Conservation (phyloP, 495 filamentous ascomycete genomes). For the Penicillium coffeae region DNA sequence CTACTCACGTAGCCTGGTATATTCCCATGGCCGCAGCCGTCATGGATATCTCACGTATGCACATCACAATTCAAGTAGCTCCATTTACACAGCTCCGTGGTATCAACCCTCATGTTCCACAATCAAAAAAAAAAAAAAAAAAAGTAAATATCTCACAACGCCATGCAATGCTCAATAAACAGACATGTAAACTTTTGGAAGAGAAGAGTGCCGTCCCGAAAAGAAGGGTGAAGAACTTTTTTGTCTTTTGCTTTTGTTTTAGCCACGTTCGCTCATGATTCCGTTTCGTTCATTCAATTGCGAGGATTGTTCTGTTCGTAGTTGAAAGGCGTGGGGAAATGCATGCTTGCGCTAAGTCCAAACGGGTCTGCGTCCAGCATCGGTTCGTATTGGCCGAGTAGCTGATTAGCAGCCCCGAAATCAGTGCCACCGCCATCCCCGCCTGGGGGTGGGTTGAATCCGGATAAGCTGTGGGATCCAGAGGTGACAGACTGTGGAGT, state of each 20-base stretch:
- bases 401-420: constrained; percentile 55
- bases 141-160: constrained; percentile 12
- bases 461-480: constrained; percentile 35
- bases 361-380: constrained; percentile 89
- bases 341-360: constrained; percentile 87
- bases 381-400: constrained; percentile 76
- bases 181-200: constrained; percentile 18
- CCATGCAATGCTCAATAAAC: constrained; percentile 27
- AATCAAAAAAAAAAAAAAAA: background rate
- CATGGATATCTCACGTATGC: background rate
- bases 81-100: constrained; percentile 13
- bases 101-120: constrained; percentile 15
- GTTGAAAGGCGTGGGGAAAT: constrained; percentile 85
- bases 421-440: constrained; percentile 33
- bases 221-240: background rate
- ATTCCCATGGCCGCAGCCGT: background rate
- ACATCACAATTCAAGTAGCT: background rate
- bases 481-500: constrained; percentile 42
- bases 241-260: constrained; percentile 4
- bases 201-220: background rate
- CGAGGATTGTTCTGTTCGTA: constrained; percentile 57
- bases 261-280: constrained; percentile 1
- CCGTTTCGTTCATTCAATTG: constrained; percentile 30
- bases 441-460: constrained; percentile 36
- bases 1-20: background rate